A percentile compares a stretch with the other conserved stretches of the same genome.
Evolutionary conservation across 2,329 filamentous ascomycete genomes (phyloP).

Genomic region (Neonectria neomacrospora): DNA sequence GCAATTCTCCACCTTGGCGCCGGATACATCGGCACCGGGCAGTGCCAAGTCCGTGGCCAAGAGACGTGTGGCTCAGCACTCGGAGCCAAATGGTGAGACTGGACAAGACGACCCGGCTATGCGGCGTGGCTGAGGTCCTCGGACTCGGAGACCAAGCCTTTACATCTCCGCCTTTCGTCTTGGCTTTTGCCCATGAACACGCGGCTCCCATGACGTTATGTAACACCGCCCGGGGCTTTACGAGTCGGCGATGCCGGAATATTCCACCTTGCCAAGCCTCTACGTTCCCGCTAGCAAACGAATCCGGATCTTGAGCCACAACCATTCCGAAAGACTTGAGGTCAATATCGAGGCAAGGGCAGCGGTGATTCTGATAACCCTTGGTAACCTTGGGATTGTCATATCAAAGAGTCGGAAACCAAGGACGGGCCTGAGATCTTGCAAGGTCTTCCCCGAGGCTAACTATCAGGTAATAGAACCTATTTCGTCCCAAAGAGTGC

Average conservation of each 20-base stretch:
- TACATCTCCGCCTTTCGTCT: slow-evolving; percentile 7
- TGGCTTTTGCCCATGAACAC: slow-evolving; percentile 1
- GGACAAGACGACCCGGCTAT: slow-evolving; percentile 9
- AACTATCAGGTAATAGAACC: neutral
- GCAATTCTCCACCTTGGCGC: slow-evolving; percentile 16
- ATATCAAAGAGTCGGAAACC: no score
- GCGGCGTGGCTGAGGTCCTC: slow-evolving; percentile 15
- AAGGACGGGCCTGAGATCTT: no score
- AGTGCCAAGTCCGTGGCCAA: slow-evolving; percentile 5
- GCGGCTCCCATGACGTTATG: neutral
- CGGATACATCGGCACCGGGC: slow-evolving; percentile 23
- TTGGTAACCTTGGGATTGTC: no score
- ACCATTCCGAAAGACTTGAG: no score
- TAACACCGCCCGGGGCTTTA: neutral
- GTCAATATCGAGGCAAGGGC: no score
- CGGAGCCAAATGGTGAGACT: neutral
- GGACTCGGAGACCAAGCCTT: neutral
- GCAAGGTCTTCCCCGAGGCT: no score
- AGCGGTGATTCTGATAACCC: no score
- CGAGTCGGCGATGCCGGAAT: slow-evolving; percentile 5
- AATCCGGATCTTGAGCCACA: neutral
- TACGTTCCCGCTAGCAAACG: neutral
- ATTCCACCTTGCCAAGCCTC: slow-evolving; percentile 1
- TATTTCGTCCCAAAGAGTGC: neutral
- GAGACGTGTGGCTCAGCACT: slow-evolving; percentile 22